Evolutionary conservation across 345 rosid genomes (phyloP).

Genomic region (Eucalyptus pauciflora): DNA sequence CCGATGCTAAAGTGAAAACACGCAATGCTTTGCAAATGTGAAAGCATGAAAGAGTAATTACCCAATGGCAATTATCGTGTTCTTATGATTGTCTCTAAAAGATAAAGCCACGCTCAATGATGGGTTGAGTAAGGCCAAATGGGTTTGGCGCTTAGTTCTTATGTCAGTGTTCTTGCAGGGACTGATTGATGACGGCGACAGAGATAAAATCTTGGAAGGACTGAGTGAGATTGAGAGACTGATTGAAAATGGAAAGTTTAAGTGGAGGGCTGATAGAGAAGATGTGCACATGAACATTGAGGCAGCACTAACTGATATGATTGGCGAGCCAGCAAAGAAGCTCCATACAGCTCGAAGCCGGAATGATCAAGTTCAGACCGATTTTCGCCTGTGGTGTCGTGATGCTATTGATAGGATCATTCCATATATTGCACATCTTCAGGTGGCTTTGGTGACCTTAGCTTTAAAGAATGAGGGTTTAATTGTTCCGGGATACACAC

Average conservation of each 20-base stretch:
- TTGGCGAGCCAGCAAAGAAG: conserved; percentile 97
- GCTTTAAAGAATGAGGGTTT: conserved; percentile 60
- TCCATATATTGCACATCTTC: conserved; percentile 34
- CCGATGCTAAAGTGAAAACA: not conserved
- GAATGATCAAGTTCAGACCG: conserved; percentile 87
- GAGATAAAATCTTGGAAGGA: conserved; percentile 63
- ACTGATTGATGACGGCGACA: conserved; percentile 46
- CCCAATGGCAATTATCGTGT: not conserved
- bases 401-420: conserved; percentile 66
- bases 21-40: not conserved
- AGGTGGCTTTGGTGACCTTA: conserved; percentile 55
- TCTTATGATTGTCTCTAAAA: not conserved
- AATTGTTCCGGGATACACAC: conserved; percentile 92
- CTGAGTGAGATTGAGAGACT: conserved; percentile 59
- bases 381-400: conserved; percentile 90
- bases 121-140: not conserved
- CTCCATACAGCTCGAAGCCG: conserved; percentile 93
- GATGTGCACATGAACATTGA: conserved; percentile 98
- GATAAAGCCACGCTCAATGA: not conserved
- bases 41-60: not conserved
- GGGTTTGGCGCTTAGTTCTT: not conserved
- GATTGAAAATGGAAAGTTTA: conserved; percentile 56
- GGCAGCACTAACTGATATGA: conserved; percentile 83
- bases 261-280: conserved; percentile 90
- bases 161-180: conserved; percentile 25